phyloP scores from a whole-genome alignment of 257 asterid genomes.

The Solanum bulbocastanum region DNA sequence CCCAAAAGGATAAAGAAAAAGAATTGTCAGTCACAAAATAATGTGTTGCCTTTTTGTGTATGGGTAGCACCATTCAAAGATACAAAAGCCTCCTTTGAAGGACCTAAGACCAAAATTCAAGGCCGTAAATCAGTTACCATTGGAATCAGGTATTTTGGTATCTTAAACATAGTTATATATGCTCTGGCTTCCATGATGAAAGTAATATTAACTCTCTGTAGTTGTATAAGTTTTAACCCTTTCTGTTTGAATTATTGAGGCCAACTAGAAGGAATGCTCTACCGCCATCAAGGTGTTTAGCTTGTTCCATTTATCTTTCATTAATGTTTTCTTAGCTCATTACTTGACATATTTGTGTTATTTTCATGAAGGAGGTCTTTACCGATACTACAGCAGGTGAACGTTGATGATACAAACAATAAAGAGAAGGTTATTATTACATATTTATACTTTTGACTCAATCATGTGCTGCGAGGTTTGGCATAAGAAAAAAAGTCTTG shows the following conservation, averaged over 20 bases:
- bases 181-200: background rate
- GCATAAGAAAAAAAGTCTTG: background rate
- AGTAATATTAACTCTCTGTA: background rate
- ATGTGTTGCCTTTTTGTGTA: conserved; percentile 6
- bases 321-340: conserved; percentile 6
- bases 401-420: background rate
- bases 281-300: conserved; percentile 41
- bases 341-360: conserved; percentile 11
- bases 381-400: background rate
- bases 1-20: background rate
- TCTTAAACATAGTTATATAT: background rate
- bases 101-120: conserved; percentile 28
- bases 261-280: conserved; percentile 33
- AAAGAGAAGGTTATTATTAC: conserved; percentile 5
- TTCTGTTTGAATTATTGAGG: conserved; percentile 32
- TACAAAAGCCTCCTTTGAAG: conserved; percentile 22
- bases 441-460: background rate
- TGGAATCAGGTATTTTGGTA: conserved; percentile 31
- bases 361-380: conserved; percentile 2
- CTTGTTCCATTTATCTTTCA: background rate
- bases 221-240: background rate
- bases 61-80: conserved; percentile 27
- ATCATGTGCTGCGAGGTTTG: background rate
- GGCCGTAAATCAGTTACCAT: conserved; percentile 26
- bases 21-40: background rate